Conservation (phyloP, 2,329 filamentous ascomycete genomes). For the Gaeumannomyces sp. region DNA sequence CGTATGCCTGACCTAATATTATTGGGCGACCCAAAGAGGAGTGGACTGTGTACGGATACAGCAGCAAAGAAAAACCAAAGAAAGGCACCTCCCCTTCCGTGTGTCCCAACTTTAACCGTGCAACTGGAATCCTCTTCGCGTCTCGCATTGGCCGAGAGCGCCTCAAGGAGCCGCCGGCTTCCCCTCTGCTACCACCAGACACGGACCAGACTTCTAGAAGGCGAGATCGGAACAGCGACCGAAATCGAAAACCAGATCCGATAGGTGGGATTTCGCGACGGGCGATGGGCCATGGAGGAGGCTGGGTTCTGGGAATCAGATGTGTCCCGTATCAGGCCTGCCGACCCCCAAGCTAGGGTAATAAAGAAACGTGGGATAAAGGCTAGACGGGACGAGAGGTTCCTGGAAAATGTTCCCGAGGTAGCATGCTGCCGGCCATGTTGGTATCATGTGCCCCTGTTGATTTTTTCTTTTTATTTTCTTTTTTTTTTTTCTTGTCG, state of each 20-base stretch:
- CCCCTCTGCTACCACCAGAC: neutral
- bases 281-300: neutral
- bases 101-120: neutral
- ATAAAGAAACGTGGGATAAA: too few species aligned
- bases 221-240: neutral
- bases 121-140: neutral
- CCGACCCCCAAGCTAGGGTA: too few species aligned
- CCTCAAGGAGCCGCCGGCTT: too few species aligned
- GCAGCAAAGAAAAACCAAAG: neutral
- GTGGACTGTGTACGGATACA: neutral
- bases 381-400: too few species aligned
- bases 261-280: neutral
- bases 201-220: neutral
- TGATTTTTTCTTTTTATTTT: too few species aligned
- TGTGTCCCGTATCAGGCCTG: too few species aligned
- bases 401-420: too few species aligned
- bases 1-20: neutral
- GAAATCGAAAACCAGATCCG: neutral
- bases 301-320: too few species aligned
- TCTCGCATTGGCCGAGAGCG: neutral
- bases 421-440: too few species aligned
- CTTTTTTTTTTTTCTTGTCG: too few species aligned
- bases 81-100: neutral
- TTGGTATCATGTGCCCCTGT: too few species aligned
- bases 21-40: too few species aligned